A percentile compares a stretch with the other conserved stretches of the same genome.
These are phyloP conservation scores for Calonectria hawksworthii DNA, from an alignment of 2,329 filamentous ascomycete genomes.

Conservation along the genomic window DNA sequence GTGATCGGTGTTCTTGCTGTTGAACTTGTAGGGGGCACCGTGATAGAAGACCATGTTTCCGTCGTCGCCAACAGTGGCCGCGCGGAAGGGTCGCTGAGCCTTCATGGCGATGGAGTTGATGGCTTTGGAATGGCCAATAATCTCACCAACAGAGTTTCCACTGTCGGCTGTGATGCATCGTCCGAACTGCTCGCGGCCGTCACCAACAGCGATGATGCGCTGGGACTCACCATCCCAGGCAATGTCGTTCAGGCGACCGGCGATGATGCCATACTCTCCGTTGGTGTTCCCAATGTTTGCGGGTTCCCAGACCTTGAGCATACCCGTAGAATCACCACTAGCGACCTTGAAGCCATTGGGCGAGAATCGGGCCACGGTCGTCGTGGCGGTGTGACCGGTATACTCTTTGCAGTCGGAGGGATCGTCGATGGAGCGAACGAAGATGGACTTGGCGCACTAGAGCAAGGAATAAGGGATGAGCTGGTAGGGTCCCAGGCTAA, in stretches of 20 bases:
- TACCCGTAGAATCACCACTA: constrained; percentile 87
- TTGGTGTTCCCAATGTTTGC: constrained; percentile 88
- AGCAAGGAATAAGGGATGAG: constrained; percentile 11
- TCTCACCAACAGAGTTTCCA: constrained; percentile 95
- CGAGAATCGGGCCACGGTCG: constrained; percentile 93
- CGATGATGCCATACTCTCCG: constrained; percentile 95
- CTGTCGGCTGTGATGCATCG: constrained; percentile 96
- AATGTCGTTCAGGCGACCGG: constrained; percentile 94
- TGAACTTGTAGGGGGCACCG: constrained; percentile 96
- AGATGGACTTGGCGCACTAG: constrained; percentile 96
- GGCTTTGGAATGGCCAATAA: constrained; percentile 89
- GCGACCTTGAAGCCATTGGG: constrained; percentile 96
- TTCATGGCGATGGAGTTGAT: constrained; percentile 94
- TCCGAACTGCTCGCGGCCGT: constrained; percentile 93
- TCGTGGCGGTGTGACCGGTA: constrained; percentile 88
- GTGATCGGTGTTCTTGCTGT: constrained; percentile 85
- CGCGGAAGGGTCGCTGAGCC: constrained; percentile 89
- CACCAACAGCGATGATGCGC: constrained; percentile 94
- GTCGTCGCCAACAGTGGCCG: constrained; percentile 93
- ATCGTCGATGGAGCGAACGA: constrained; percentile 93
- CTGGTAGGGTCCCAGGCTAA: background rate
- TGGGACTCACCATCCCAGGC: constrained; percentile 98
- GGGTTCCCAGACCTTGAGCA: constrained; percentile 93
- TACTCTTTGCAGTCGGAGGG: constrained; percentile 90
- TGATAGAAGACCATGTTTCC: constrained; percentile 92